Conservation (phyloP, 306 rosid species). For the Abrus precatorius region DNA sequence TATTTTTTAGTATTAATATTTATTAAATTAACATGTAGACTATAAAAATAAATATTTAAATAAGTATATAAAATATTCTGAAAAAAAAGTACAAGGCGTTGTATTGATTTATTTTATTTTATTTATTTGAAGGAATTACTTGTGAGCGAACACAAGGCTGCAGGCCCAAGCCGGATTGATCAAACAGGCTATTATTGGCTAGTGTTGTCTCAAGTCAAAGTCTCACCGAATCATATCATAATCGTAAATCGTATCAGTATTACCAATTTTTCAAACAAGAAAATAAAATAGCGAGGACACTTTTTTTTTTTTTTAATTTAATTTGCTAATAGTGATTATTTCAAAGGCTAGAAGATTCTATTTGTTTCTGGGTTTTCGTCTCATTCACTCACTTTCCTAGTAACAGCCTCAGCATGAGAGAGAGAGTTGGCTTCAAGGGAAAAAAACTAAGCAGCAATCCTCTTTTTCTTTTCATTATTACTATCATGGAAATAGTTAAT, state of each 20-base stretch:
- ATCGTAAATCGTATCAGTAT: not conserved
- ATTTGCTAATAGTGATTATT: conserved; percentile 5
- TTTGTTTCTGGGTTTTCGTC: conserved; percentile 25
- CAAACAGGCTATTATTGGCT: not conserved
- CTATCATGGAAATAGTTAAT: not conserved
- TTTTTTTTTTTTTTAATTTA: not conserved
- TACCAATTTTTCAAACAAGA: not conserved
- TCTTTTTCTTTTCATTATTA: not conserved
- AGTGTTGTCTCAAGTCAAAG: not conserved
- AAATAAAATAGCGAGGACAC: too few species aligned
- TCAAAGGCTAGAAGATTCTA: conserved; percentile 40
- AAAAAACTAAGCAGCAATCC: conserved; percentile 36
- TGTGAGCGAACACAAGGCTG: not conserved
- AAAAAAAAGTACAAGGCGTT: too few species aligned
- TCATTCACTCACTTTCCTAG: conserved; percentile 21
- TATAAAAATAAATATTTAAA: too few species aligned
- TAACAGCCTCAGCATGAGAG: not conserved
- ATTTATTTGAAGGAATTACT: not conserved
- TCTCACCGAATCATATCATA: conserved; percentile 21
- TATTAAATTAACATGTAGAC: too few species aligned
- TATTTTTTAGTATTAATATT: too few species aligned
- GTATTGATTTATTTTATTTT: not conserved
- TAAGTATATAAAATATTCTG: too few species aligned
- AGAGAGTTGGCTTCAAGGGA: conserved; percentile 14
- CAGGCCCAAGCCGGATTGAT: not conserved